A percentile compares a stretch with the other conserved stretches of the same genome.
Conservation (phyloP, 495 filamentous ascomycete species). For the Tetracladium setigerum region DNA sequence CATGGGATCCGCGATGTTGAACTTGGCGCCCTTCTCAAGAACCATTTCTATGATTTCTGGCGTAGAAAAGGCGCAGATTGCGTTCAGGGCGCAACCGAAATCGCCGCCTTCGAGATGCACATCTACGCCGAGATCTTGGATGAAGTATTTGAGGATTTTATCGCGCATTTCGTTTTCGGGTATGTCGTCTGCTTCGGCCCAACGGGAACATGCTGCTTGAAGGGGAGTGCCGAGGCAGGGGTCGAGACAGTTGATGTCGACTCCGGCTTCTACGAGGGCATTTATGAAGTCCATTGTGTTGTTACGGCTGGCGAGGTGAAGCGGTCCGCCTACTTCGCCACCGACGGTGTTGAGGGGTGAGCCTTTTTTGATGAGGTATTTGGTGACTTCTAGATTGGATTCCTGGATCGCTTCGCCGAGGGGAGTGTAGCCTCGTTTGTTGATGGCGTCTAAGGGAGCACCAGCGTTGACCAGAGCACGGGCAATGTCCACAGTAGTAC, state of each 20-base stretch:
- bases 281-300: conserved; percentile 1
- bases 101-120: conserved; percentile 3
- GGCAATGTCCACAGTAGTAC: neutral
- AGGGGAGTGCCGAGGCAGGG: conserved; percentile 13
- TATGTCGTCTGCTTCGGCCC: no score
- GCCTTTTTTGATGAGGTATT: conserved; percentile 39
- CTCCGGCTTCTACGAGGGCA: conserved; percentile 12
- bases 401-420: neutral
- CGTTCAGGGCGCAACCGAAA: conserved; percentile 17
- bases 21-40: conserved; percentile 7
- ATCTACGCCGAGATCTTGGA: conserved; percentile 11
- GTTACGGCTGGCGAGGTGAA: conserved; percentile 5
- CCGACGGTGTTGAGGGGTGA: conserved; percentile 46
- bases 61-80: conserved; percentile 4
- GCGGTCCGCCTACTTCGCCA: conserved; percentile 2
- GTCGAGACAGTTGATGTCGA: conserved; percentile 11
- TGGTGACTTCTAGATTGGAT: conserved; percentile 33
- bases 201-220: conserved; percentile 9
- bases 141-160: conserved; percentile 8
- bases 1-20: conserved; percentile 4
- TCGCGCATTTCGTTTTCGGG: neutral
- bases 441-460: conserved; percentile 2
- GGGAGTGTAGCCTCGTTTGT: conserved; percentile 6
- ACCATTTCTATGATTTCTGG: conserved; percentile 10
- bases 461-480: conserved; percentile 12